Evolutionary conservation across 2,329 filamentous ascomycete species (phyloP), one percentile per base, ranked within the genome.

Genomic region (Penicillium fuscoglaucum): DNA sequence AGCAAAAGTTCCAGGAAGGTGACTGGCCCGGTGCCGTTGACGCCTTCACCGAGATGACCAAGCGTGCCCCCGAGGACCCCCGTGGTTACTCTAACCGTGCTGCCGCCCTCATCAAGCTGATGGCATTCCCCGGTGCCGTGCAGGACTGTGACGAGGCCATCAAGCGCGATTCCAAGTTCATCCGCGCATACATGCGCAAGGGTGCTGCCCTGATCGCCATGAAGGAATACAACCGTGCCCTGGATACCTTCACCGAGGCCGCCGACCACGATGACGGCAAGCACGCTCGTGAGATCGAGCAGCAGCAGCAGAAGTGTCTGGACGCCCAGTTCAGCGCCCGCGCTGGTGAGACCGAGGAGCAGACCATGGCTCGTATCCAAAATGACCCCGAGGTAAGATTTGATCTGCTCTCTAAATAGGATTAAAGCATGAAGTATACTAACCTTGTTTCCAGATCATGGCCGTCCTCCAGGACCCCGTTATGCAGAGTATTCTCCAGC

Each of bases 21-120:
- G 93, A 99, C 78, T 98, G 93, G 90, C 93, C 95, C 12, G 95
- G 86, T 53, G 95, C 95, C 10, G 93, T 99, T 29, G 92, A 91
- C 45, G 91, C 93, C 0, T 99, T 99, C 81, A 86, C 83, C 1
- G 95, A 99, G 81, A 97, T 98, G 93, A 90, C 90, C 77, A 97
- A 97, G 84, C 92, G 95, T 58, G 89, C 91, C 0, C 95, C 96
- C 6, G 84, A 96, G 0, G 95, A 99, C 72, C 89, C 95, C 41
- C 88, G 96, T 68, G 93, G 95, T 44, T 99, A 95, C 84, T 96
- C 90, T 74, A 99, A 99, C 84, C 92, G 95, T 68, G 95, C 95
- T 7, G 95, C 95, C 5, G 96, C 95, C 46, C 91, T 98, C 71
- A 90, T 97, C 79, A 99, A 99, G 82, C 84, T 99, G 44, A 90